Evolutionary conservation across 176 grass and related monocot genomes (phyloP), one percentile per base, ranked within the genome.

Genomic region (Alopecurus myosuroides): DNA sequence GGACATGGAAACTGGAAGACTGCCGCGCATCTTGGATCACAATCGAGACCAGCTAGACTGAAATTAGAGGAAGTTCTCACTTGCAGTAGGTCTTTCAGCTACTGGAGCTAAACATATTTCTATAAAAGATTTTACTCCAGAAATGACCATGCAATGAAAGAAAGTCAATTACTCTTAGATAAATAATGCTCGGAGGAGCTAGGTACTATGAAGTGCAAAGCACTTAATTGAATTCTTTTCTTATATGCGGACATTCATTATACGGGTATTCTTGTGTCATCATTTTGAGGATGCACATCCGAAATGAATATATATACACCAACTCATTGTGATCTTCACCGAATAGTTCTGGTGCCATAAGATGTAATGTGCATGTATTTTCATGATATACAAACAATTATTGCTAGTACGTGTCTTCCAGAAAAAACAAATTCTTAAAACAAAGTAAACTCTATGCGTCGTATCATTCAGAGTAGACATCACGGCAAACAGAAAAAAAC

Each of bases 201-300:
- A 42, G 40, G 40, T 42, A 42, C 9, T 42, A 10, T 42, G 40
- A 10, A 42, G 9, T 42, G 40, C 40, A 42, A 42, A 42, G 9
- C 40, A 42, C 40, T 42, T 42, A 42, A 8, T 42, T 42, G 40
- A 42, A 42, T 9, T 9, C 1, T 0, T 0, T 9, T 92, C 34
- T 85, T 88, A 39, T 78, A 92, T 88, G 83, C 69, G 37, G 88
- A 46, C 82, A 88, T 85, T 91, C 78, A 75, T 78, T 78, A 12
- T 92, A 88, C 3, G 90, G 86, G 29, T 81, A 88, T 70, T 92
- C 90, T 60, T 79, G 64, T 18, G 90, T 92, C 58, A 86, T 61
- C 70, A 91, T 70, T 73, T 91, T 81, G 11, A 88, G 89, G 76
- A 91, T 92, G 33, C 82, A 86, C 86, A 92, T 88, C 20, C 90